Evolutionary conservation across 345 rosid genomes (phyloP), one percentile per base, ranked within the genome.

Genomic region (Gossypium rotundifolium): DNA sequence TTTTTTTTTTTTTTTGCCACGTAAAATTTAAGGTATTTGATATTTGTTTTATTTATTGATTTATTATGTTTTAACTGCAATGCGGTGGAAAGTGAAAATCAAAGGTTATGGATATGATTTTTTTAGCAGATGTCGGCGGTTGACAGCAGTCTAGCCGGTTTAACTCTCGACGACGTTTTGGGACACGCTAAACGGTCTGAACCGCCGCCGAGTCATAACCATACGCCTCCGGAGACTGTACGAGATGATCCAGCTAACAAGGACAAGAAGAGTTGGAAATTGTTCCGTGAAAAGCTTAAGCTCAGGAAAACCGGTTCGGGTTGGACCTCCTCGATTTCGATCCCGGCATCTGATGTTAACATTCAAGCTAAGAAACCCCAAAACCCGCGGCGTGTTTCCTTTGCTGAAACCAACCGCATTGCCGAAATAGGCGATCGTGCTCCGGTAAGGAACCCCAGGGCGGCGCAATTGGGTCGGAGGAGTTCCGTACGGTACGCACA

Each of bases 211-310:
- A 8, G 12, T 23, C 74, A 25, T 1, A 45, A 25, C 67, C 73
- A 70, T 7, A 74, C 83, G 3, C 75, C 77, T 20, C 25, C 71
- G 7, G 80, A 77, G 14, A 74, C 71, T 17, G 70, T 77, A 45
- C 88, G 74, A 18, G 88, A 77, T 25, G 97, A 92, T 25, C 91
- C 90, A 63, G 81, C 81, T 52, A 66, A 70, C 61, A 89, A 83
- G 54, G 97, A 94, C 25, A 83, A 82, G 70, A 86, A 83, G 81
- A 86, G 87, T 82, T 92, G 98, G 98, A 90, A 88, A 71, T 81
- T 80, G 2, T 88, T 94, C 83, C 84, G 94, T 44, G 97, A 90
- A 16, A 86, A 79, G 67, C 86, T 92, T 65, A 87, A 92, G 22
- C 87, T 92, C 8, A 89, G 79, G 79, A 86, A 91, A 8, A 85